A percentile compares a stretch with the other conserved stretches of the same genome.
Conservation (phyloP, 257 asterid genomes). For the Solanum chiquidenum region DNA sequence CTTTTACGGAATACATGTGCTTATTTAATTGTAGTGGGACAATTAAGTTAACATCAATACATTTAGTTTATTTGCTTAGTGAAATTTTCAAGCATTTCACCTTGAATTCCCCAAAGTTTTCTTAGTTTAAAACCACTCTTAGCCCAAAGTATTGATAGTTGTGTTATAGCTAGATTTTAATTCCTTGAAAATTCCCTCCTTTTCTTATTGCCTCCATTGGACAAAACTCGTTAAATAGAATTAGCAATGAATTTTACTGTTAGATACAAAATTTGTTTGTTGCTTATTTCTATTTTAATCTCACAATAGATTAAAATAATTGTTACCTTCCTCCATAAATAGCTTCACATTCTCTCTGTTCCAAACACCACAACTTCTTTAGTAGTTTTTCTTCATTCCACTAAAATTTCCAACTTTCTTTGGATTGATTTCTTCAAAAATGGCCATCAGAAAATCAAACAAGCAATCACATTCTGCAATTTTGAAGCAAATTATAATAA, state of each 20-base stretch:
- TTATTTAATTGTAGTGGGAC: not conserved
- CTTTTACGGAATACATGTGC: not conserved
- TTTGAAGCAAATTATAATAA: conserved; percentile 25
- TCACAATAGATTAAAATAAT: not conserved
- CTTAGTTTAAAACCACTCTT: not conserved
- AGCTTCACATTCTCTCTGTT: conserved; percentile 9
- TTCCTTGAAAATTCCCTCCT: not conserved
- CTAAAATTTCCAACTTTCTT: not conserved
- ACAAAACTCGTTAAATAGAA: not conserved
- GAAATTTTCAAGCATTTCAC: not conserved
- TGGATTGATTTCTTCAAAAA: not conserved
- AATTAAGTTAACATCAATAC: not conserved
- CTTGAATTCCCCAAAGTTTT: not conserved
- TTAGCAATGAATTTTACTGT: not conserved
- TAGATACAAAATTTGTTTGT: not conserved
- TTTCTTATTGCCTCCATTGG: too few species aligned
- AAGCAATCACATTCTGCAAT: conserved; percentile 25
- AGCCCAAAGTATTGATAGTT: not conserved
- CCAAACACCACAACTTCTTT: not conserved
- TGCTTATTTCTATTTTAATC: not conserved
- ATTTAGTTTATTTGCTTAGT: not conserved
- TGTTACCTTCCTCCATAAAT: conserved; percentile 24
- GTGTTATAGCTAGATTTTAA: not conserved
- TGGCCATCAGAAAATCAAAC: conserved; percentile 29
- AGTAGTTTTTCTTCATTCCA: not conserved